Base-by-base conservation (phyloP, 208 protist genomes). In the Balamuthia mandrillaris region DNA sequence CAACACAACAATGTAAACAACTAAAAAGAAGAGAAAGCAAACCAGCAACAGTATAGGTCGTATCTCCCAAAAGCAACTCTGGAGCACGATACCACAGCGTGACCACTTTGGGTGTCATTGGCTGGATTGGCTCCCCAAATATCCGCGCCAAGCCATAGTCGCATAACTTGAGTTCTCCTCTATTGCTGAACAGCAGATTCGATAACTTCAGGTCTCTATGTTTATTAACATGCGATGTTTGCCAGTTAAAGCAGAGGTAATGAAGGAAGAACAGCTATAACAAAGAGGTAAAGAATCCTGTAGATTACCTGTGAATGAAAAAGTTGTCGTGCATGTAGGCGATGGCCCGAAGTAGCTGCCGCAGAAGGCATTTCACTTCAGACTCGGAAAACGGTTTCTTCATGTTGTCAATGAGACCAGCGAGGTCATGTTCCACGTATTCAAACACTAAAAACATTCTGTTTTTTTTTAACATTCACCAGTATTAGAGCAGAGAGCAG, bases 361-460 rank as follows among this genome's bases (percentile, higher is more conserved):
- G 27, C 54, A 93, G 87, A 1, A 96, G 37, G 18, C 85, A 92
- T 51, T 96, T 96, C 5, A 92, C 86, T 61, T 94, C 92, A 14
- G 86, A 31, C 27, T 84, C 81, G 12, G 86, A 45, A 27, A 95
- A 94, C 5, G 90, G 87, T 27, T 70, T 60, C 14, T 58, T 65
- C 68, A 94, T 90, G n/a, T 74, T 63, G 42, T 91, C 83, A 14
- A 96, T 70, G 18, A 96, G 72, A 47, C 82, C 45, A 21, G 52
- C 86, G 2, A 96, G 51, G 74, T 96, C 94, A 35, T 94, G 90
- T 14, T 92, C 89, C 52, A 90, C 83, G 56, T 91, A 95, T 56
- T 95, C 94, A 56, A 95, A 93, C 0, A 91, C 92, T n/a, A 95
- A 74, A 74, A 89, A 95, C 16, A 95, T 83, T 7, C 70, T 88